phyloP scores from a whole-genome alignment of 306 rosid genomes.

The Inga laurina region DNA sequence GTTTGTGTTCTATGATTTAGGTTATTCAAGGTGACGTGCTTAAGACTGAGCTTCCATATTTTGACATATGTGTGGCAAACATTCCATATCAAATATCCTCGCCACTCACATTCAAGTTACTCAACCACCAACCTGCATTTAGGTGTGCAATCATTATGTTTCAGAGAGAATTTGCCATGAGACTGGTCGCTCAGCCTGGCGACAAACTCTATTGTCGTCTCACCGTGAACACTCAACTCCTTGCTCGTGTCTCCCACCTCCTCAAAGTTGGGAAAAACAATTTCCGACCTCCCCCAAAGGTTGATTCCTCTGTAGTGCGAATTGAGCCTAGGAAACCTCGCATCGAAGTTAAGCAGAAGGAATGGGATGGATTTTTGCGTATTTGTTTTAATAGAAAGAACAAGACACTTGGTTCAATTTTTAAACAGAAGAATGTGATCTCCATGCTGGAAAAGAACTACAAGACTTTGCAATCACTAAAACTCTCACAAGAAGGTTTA shows the following conservation, averaged over 20 bases:
- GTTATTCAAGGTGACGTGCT: conserved; percentile 90
- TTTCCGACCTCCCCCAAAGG: conserved; percentile 92
- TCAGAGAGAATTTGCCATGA: conserved; percentile 93
- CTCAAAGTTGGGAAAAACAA: conserved; percentile 93
- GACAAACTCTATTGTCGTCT: conserved; percentile 93
- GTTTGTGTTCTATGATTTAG: conserved; percentile 31
- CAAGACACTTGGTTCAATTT: conserved; percentile 88
- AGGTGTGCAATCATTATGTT: conserved; percentile 95
- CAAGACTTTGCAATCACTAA: conserved; percentile 64
- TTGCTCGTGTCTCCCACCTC: conserved; percentile 84
- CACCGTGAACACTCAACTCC: conserved; percentile 81
- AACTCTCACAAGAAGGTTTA: conserved; percentile 47
- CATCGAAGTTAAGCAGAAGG: conserved; percentile 73
- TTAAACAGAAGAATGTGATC: conserved; percentile 82
- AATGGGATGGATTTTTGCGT: conserved; percentile 92
- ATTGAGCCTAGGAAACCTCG: conserved; percentile 86
- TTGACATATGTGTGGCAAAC: conserved; percentile 91
- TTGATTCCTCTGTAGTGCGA: conserved; percentile 86
- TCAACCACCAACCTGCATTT: conserved; percentile 76
- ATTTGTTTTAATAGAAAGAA: conserved; percentile 88
- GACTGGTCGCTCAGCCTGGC: conserved; percentile 92
- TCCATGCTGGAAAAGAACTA: conserved; percentile 80
- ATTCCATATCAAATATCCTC: conserved; percentile 96
- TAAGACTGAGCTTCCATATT: conserved; percentile 85
- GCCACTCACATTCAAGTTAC: conserved; percentile 93